Base-by-base conservation (phyloP, 768 basidiomycete genomes). In the Leccinum uliginosum region DNA sequence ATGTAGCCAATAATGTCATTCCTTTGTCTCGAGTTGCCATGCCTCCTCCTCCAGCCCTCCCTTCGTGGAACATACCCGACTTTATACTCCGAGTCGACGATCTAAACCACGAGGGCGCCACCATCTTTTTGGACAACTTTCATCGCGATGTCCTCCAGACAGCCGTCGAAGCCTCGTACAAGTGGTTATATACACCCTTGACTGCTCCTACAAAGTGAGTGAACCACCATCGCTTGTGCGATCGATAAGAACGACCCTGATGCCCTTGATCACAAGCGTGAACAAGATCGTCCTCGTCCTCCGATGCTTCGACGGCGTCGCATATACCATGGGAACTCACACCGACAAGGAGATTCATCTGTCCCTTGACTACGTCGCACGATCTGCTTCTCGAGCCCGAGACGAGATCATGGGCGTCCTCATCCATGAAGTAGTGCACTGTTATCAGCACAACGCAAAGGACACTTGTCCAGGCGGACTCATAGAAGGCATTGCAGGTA, bases 401-500 rank as follows among this genome's bases (percentile, higher is more conserved):
- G 78, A 86, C 48, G 89, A 92, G 72, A 84, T 91, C 50, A 60
- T 73, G 43, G 90, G 89, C 4, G 87, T 91, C 3, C 74, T 92
- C 3, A 74, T 80, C 34, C 89, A 89, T 66, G 88, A 92, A 71
- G 78, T 87, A 65, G 89, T 89, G 6, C 90, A 92, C 60, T 91
- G 86, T 65, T 91, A 78, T 67, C 90, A 91, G 65, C 81, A 83
- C 70, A 78, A 88, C 62, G 87, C 78, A 1, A 65, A 73, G 23
- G 83, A 76, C 24, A 80, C 78, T 44, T 85, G 81, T 61, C 87
- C 87, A 0, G 79, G 81, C 2, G 90, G 90, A 2, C 72, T 93
- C 48, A 82, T 89, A 59, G 90, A 93, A 65, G 90, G 90, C 19
- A 78, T 93, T 26, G 90, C 89, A 68, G 89, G 89, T 86, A 57